These are phyloP conservation scores for Starmerella roubikii DNA, from an alignment of 805 yeast species.

Conservation along the genomic window DNA sequence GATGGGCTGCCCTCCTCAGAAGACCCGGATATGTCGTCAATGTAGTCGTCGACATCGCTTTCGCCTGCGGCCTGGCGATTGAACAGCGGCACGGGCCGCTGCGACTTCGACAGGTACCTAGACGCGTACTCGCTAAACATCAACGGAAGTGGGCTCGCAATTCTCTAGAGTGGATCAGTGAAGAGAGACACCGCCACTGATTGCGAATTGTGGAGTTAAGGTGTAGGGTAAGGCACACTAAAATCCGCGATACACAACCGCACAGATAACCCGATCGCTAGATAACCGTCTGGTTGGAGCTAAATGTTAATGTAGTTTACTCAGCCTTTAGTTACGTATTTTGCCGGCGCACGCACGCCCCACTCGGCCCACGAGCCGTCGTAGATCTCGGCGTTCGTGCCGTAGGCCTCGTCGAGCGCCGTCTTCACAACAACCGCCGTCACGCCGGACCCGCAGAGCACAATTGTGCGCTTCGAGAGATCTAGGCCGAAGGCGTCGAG, in stretches of 20 bases:
- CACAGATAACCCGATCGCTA: no score
- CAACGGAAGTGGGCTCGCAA: no score
- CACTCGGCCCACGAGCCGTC: slow-evolving; percentile 66
- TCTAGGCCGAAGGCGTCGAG: slow-evolving; percentile 33
- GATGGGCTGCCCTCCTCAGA: slow-evolving; percentile 10
- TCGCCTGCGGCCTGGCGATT: slow-evolving; percentile 16
- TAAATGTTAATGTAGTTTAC: no score
- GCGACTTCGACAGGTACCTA: slow-evolving; percentile 26
- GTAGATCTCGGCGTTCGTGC: slow-evolving; percentile 40
- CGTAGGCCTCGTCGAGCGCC: slow-evolving; percentile 46
- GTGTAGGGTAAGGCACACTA: no score
- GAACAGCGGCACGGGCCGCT: slow-evolving; percentile 23
- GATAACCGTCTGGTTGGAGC: no score
- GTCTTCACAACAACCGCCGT: slow-evolving; percentile 78
- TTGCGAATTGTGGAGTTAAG: no score
- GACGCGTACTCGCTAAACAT: slow-evolving; percentile 26
- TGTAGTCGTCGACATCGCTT: slow-evolving; percentile 19
- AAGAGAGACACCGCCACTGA: no score
- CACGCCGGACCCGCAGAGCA: slow-evolving; percentile 94
- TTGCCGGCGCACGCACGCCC: slow-evolving; percentile 58
- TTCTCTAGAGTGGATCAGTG: neutral
- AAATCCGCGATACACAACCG: no score
- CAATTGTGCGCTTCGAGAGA: slow-evolving; percentile 51
- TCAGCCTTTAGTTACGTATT: slow-evolving; percentile 24
- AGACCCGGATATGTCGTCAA: slow-evolving; percentile 15